Evolutionary conservation across 768 basidiomycete species (phyloP).

Genomic region (Myochromella boudieri): DNA sequence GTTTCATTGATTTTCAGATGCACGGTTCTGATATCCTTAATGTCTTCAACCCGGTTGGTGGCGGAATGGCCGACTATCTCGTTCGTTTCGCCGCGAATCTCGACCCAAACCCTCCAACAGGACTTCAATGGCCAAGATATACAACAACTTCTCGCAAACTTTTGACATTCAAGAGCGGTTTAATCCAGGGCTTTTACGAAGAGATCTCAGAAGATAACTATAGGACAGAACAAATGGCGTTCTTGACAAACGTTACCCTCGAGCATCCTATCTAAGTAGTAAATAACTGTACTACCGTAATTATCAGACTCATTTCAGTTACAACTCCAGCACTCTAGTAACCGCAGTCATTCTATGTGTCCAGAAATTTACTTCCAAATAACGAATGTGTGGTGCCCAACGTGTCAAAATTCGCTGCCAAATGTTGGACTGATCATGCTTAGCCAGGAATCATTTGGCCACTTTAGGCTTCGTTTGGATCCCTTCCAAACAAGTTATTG

Average conservation of each 20-base stretch:
- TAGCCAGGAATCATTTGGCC: no score
- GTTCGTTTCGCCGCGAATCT: conserved; percentile 43
- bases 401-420: no score
- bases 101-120: conserved; percentile 41
- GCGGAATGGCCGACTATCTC: conserved; percentile 46
- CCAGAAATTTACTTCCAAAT: no score
- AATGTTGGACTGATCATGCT: no score
- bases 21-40: conserved; percentile 44
- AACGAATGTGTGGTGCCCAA: no score
- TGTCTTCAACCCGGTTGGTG: conserved; percentile 37
- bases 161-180: conserved; percentile 39
- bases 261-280: conserved; percentile 28
- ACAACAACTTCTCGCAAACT: conserved; percentile 32
- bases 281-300: no score
- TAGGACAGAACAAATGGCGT: conserved; percentile 37
- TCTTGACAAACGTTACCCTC: conserved; percentile 32
- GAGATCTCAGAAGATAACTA: conserved; percentile 42
- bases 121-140: conserved; percentile 46
- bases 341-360: no score
- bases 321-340: no score
- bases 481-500: no score
- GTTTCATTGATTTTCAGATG: conserved; percentile 26
- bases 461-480: no score
- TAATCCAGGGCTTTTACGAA: conserved; percentile 25
- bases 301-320: no score